Evolutionary conservation across 2,329 filamentous ascomycete genomes (phyloP).

Genomic region (Botrytis pseudocinerea): DNA sequence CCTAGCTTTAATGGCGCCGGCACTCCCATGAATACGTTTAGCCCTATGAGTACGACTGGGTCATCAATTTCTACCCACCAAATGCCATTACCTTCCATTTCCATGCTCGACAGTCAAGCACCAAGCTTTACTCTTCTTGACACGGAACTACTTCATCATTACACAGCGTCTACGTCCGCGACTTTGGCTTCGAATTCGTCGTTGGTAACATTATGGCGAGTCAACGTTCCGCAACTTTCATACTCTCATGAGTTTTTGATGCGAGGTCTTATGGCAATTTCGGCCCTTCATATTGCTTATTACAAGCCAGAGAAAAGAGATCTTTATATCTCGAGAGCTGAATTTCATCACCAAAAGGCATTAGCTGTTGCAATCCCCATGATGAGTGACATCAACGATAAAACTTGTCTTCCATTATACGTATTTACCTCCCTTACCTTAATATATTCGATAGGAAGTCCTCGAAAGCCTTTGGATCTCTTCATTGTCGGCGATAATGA

Average conservation of each 20-base stretch:
- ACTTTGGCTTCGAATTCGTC: conserved; percentile 48
- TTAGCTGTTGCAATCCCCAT: conserved; percentile 40
- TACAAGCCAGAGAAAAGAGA: conserved; percentile 43
- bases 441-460: conserved; percentile 43
- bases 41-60: conserved; percentile 12
- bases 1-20: not conserved
- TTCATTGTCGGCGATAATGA: conserved; percentile 42
- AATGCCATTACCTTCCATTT: conserved; percentile 14
- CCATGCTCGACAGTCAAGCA: conserved; percentile 1
- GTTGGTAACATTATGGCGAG: conserved; percentile 49
- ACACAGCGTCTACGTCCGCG: conserved; percentile 49
- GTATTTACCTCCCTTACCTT: conserved; percentile 45
- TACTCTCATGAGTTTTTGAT: conserved; percentile 51
- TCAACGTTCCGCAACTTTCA: conserved; percentile 49
- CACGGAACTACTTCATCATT: conserved; percentile 56
- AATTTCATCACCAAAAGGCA: conserved; percentile 42
- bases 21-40: conserved; percentile 6
- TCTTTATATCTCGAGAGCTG: conserved; percentile 45
- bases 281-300: conserved; percentile 51
- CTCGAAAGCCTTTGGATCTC: conserved; percentile 42
- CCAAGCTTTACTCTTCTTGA: conserved; percentile 42
- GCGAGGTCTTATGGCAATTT: conserved; percentile 50
- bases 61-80: not conserved
- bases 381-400: conserved; percentile 40
- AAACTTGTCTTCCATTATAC: conserved; percentile 44